A percentile compares a stretch with the other conserved stretches of the same genome.
These are phyloP conservation scores for Eucalyptus tenuipes DNA, from an alignment of 345 rosid genomes.

Conservation along the genomic window DNA sequence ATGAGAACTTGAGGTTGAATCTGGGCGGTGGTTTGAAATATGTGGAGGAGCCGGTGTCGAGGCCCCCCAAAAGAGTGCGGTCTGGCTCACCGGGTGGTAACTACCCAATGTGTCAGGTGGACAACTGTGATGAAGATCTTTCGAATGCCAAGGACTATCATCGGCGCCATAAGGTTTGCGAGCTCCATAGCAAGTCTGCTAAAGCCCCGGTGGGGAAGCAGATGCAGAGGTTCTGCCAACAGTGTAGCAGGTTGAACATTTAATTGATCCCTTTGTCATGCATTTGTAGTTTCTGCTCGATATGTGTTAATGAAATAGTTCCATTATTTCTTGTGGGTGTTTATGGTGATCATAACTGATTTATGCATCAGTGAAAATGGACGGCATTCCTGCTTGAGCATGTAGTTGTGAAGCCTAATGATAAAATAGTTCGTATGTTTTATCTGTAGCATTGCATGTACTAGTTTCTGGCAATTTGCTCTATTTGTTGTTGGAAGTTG, in stretches of 20 bases:
- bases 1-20: slow-evolving; percentile 56
- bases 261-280: background rate
- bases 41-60: slow-evolving; percentile 33
- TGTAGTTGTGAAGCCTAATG: background rate
- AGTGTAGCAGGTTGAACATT: slow-evolving; percentile 75
- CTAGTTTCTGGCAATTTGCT: background rate
- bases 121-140: slow-evolving; percentile 65
- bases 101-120: slow-evolving; percentile 84
- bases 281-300: background rate
- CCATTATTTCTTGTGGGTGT: background rate
- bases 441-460: background rate
- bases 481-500: background rate
- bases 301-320: background rate
- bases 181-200: slow-evolving; percentile 72
- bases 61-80: slow-evolving; percentile 65
- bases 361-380: background rate
- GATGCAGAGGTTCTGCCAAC: slow-evolving; percentile 98
- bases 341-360: background rate
- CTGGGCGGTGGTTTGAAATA: slow-evolving; percentile 42
- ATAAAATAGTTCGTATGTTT: background rate
- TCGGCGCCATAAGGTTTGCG: slow-evolving; percentile 86
- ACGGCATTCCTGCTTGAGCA: background rate
- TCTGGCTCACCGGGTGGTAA: slow-evolving; percentile 64
- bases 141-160: slow-evolving; percentile 83
- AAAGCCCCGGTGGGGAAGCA: slow-evolving; percentile 72